A percentile compares a stretch with the other conserved stretches of the same genome.
Conservation (phyloP, 176 grass and related monocot genomes). For the Aegilops umbellulata region DNA sequence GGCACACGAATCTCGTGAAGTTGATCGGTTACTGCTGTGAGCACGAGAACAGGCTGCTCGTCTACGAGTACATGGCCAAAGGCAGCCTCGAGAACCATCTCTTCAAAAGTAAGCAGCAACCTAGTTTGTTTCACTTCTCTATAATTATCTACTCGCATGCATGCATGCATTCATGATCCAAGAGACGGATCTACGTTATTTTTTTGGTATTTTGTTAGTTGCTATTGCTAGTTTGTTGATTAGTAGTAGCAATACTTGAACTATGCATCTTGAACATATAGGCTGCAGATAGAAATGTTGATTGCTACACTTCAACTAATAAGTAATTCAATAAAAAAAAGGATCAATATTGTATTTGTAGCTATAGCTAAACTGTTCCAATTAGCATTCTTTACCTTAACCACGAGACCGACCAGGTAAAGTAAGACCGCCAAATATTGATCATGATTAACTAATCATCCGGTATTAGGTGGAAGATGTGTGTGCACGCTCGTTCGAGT, state of each 20-base stretch:
- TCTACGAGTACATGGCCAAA: conserved; percentile 73
- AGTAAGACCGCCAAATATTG: neutral
- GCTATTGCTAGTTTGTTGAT: neutral
- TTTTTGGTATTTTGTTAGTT: too few species aligned
- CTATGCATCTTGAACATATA: neutral
- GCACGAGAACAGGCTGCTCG: conserved; percentile 59
- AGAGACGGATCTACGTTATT: too few species aligned
- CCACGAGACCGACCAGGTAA: neutral
- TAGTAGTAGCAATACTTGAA: neutral
- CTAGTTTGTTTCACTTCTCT: neutral
- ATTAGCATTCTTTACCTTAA: too few species aligned
- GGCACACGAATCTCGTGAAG: conserved; percentile 69
- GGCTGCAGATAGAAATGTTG: too few species aligned
- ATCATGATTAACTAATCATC: neutral
- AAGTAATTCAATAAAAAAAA: too few species aligned
- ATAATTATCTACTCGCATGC: too few species aligned
- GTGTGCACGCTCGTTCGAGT: neutral
- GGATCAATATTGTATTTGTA: too few species aligned
- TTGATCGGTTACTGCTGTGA: conserved; percentile 73
- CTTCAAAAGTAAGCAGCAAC: conserved; percentile 52
- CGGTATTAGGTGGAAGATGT: neutral
- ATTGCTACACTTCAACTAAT: too few species aligned
- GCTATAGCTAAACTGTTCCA: too few species aligned
- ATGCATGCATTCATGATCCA: too few species aligned
- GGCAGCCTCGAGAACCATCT: conserved; percentile 75